Evolutionary conservation across 176 grass and related monocot species (phyloP), one percentile per base, ranked within the genome.

Genomic region (Microstegium vimineum): DNA sequence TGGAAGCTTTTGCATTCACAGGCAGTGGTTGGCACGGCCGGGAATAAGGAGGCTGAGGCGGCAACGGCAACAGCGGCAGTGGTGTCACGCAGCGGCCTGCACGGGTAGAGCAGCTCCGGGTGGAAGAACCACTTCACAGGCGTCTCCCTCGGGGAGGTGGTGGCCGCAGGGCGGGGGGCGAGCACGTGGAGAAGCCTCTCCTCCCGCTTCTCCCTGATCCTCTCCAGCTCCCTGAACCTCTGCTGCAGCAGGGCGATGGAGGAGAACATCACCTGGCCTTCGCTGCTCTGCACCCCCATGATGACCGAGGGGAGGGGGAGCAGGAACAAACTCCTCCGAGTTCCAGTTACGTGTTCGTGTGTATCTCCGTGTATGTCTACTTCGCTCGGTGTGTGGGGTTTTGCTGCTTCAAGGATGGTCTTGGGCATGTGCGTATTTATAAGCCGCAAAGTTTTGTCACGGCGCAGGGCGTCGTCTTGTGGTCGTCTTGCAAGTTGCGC

Each of bases 181-280:
- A 84, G 77, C 84, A 86, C 81, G 61, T 45, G 70, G 71, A 91
- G 75, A 45, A 87, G 81, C 82, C 81, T 91, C 49, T 89, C 84
- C 82, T 98, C 95, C 84, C 92, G 90, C 86, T 89, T 91, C 84
- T 94, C 95, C 73, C 91, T 94, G 74, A 88, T 72, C 84, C 82
- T 93, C 71, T 94, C 86, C 71, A 94, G 85, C 70, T 93, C 87
- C 75, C 81, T 94, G 80, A 94, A 98, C 84, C 95, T 93, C 84
- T 93, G 86, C 81, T 86, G 90, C 78, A 98, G 81, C 71, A 98
- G 84, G 25, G 90, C 90, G 81, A 98, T 91, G 65, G 95, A 92
- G 69, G 94, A 94, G 65, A 89, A 79, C 78, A 88, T 86, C 62
- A 85, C 72, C 26, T 62, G 28, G 22, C 81, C 86, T 9, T 90